Evolutionary conservation across 106 monocot genomes (phyloP).

Genomic region (Platanthera guangdongensis): DNA sequence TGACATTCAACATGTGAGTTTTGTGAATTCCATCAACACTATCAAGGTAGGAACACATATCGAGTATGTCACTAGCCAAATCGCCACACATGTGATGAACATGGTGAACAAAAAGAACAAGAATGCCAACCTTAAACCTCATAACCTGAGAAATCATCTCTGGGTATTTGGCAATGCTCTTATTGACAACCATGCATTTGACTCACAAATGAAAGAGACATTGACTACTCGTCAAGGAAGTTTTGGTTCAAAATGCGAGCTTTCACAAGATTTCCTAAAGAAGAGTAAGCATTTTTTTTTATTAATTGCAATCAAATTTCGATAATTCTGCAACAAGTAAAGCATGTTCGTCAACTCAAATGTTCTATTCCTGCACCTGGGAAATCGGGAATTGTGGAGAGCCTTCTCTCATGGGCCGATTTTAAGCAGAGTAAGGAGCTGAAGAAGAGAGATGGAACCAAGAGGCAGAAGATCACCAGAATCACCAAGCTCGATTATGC

Average conservation of each 20-base stretch:
- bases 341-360: too few species aligned
- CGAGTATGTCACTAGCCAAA: conserved; percentile 84
- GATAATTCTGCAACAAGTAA: not conserved
- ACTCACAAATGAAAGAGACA: conserved; percentile 96
- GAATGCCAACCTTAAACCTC: conserved; percentile 75
- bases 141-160: conserved; percentile 75
- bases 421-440: conserved; percentile 91
- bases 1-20: conserved; percentile 62
- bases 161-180: conserved; percentile 99
- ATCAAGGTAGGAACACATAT: conserved; percentile 97
- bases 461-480: conserved; percentile 72
- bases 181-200: conserved; percentile 93
- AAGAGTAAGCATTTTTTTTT: conserved; percentile 40
- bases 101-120: conserved; percentile 97
- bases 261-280: conserved; percentile 77
- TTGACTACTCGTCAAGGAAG: conserved; percentile 97
- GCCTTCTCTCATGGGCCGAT: conserved; percentile 86
- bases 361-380: too few species aligned
- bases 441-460: conserved; percentile 92
- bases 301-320: not conserved
- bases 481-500: conserved; percentile 94
- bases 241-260: conserved; percentile 92
- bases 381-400: conserved; percentile 71
- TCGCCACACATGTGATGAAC: conserved; percentile 56
- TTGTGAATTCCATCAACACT: conserved; percentile 82